These are phyloP conservation scores for Volvox africanus DNA, from an alignment of 139 green algal genomes.

Conservation along the genomic window DNA sequence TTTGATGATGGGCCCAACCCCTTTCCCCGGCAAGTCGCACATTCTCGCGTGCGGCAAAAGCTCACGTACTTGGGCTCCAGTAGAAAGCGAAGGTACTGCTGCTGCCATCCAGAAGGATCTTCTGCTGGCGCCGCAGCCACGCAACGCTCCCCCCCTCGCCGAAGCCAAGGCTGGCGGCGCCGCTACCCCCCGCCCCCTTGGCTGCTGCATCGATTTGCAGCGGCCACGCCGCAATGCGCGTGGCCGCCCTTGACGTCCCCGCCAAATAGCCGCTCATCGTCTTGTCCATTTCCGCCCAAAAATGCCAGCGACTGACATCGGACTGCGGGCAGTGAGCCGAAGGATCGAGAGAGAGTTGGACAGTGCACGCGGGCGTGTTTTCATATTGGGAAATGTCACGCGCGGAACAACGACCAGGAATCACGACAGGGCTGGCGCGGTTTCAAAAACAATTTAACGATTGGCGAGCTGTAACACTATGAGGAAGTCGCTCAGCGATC, in stretches of 20 bases:
- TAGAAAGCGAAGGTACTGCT: conserved; percentile 58
- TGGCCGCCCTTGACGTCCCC: not conserved
- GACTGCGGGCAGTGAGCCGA: conserved; percentile 9
- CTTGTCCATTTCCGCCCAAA: conserved; percentile 46
- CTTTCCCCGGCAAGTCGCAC: too few species aligned
- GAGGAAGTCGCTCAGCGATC: too few species aligned
- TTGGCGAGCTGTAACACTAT: too few species aligned
- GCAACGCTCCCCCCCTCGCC: not conserved
- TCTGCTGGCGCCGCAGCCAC: conserved; percentile 14
- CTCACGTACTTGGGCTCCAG: conserved; percentile 40
- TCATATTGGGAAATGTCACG: too few species aligned
- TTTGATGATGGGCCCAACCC: too few species aligned
- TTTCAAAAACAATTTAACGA: too few species aligned
- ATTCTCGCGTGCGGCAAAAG: not conserved
- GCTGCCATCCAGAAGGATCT: conserved; percentile 54
- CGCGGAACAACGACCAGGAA: too few species aligned
- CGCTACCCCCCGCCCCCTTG: not conserved
- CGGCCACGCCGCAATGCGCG: not conserved
- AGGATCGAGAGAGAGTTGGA: too few species aligned
- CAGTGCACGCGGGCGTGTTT: too few species aligned
- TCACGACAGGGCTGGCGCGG: too few species aligned
- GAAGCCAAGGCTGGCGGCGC: not conserved
- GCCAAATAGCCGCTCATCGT: conserved; percentile 10
- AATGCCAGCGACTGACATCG: conserved; percentile 34
- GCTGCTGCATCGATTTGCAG: not conserved